Percentiles rank a stretch among this genome's conserved stretches.
Conservation (phyloP, 805 yeast species). For the Wickerhamiella azyma region DNA sequence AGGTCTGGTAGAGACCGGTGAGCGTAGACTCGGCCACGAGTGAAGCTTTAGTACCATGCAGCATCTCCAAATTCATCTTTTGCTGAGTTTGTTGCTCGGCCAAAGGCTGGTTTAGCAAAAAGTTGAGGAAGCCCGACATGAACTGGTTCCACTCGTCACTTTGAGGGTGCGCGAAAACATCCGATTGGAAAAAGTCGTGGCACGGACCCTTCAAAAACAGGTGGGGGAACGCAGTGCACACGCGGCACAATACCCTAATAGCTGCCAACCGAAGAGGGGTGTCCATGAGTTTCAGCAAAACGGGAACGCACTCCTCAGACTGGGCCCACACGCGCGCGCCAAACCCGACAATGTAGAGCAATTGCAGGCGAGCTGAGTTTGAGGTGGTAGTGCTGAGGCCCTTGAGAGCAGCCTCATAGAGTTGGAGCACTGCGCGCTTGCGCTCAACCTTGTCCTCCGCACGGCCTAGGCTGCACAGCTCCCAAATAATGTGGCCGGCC, state of each 20-base stretch:
- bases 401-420: not conserved
- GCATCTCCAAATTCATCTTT: not conserved
- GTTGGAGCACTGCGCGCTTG: not conserved
- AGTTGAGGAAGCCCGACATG: conserved; percentile 8
- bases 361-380: not conserved
- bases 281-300: not conserved
- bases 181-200: not conserved
- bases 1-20: conserved; percentile 8
- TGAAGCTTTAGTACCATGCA: conserved; percentile 1
- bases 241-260: conserved; percentile 1
- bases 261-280: not conserved
- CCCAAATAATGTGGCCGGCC: conserved; percentile 9
- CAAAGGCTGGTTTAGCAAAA: conserved; percentile 3
- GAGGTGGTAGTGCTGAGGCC: not conserved
- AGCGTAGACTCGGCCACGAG: conserved; percentile 8
- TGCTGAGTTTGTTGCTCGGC: not conserved
- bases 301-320: not conserved
- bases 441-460: conserved; percentile 2
- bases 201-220: conserved; percentile 3
- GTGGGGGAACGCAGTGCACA: conserved; percentile 7
- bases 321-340: conserved; percentile 8
- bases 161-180: not conserved
- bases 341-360: conserved; percentile 1
- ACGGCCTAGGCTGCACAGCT: conserved; percentile 5
- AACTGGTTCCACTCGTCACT: conserved; percentile 9